Base-by-base conservation (phyloP, 2,329 filamentous ascomycete genomes). In the Sclerotinia sclerotiorum region DNA sequence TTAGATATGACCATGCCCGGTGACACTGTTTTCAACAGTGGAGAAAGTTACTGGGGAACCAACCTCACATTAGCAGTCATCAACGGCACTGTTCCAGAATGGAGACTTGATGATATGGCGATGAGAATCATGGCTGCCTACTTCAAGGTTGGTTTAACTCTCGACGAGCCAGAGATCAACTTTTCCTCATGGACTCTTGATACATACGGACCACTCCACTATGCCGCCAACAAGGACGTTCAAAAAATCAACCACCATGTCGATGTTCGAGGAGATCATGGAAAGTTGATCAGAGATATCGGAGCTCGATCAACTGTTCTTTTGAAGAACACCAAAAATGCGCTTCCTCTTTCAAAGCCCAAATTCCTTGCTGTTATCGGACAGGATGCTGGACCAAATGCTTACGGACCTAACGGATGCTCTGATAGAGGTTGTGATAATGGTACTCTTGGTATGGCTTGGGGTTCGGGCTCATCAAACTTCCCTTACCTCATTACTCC, bases 101-200 rank as follows among this genome's bases (percentile, higher is more conserved):
- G 91, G 85, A 87, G 94, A 63, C 78, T 98, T 13, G 94, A 97
- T 74, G 95, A 98, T 77, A 97, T 97, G 90, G 92, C 88, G 6
- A 90, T 93, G 79, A 88, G 95, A 74, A 97, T 91, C 76, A 89
- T 90, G 87, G 84, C 88, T 6, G 82, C 88, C 52, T 88, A 85
- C 77, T 90, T 89, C 81, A 90, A 90, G 79, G 86, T 89, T 49
- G 87, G 87, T 64, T 82, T 83, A 71, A 83, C 81, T 0, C 73
- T 87, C 81, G 65, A 76, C 66, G 73, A 77, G 46, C 72, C 75
- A 46, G 78, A 80, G 0, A 88, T 91, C 79, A 98, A 94, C 83
- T 97, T 97, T 80, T 90, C 90, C 74, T 93, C 93, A 6, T 98
- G 94, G 94, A 92, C 90, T 0, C 80, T 83, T 1, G 88, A 94